phyloP scores from a whole-genome alignment of 495 filamentous ascomycete species.

The Xylaria scruposa region DNA sequence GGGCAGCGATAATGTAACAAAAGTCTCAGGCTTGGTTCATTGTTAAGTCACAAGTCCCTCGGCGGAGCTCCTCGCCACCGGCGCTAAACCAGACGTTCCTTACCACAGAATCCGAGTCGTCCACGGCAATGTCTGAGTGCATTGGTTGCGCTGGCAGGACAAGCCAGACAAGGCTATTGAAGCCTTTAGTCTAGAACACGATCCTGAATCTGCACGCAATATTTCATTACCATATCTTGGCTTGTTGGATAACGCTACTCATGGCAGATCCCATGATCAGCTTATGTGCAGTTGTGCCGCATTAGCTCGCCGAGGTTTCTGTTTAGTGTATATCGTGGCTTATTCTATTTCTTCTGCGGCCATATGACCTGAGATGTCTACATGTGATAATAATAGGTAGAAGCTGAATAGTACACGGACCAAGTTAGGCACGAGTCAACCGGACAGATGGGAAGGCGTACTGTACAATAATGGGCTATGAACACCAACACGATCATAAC shows the following conservation, averaged over 20 bases:
- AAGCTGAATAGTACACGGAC: not conserved
- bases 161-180: no score
- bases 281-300: not conserved
- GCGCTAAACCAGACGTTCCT: no score
- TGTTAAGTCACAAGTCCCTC: no score
- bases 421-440: not conserved
- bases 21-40: no score
- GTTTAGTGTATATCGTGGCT: not conserved
- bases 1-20: no score
- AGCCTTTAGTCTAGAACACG: no score
- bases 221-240: not conserved
- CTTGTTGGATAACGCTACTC: not conserved
- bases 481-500: not conserved
- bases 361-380: not conserved
- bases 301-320: not conserved
- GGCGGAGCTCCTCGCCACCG: no score
- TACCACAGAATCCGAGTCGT: no score
- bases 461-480: not conserved
- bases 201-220: no score
- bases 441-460: not conserved
- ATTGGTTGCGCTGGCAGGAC: no score
- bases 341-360: not conserved
- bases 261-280: not conserved
- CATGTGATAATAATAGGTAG: not conserved
- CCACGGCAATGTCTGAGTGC: no score